These are phyloP conservation scores for Globisporangium middletonii DNA, from an alignment of 352 stramenopile species.

Conservation along the genomic window DNA sequence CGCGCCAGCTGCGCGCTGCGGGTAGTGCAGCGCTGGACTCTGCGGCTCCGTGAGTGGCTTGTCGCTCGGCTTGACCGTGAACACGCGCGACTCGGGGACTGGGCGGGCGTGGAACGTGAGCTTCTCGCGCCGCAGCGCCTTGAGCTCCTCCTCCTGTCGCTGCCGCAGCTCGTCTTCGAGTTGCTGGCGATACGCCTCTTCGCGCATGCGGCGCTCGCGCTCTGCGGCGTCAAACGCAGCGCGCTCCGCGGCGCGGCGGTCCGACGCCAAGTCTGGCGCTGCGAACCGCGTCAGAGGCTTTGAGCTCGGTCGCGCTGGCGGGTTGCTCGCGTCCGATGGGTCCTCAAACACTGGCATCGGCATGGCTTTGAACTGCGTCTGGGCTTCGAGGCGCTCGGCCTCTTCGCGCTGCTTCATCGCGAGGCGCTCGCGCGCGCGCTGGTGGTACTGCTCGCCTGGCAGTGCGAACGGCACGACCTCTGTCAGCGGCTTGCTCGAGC, in stretches of 20 bases:
- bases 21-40: constrained; percentile 32
- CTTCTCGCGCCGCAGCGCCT: constrained; percentile 57
- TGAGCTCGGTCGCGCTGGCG: constrained; percentile 17
- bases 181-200: constrained; percentile 55
- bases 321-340: constrained; percentile 3
- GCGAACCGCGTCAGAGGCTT: constrained; percentile 38
- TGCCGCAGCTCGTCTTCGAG: constrained; percentile 43
- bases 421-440: constrained; percentile 53
- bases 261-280: constrained; percentile 53
- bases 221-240: constrained; percentile 65
- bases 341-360: constrained; percentile 55
- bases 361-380: constrained; percentile 49
- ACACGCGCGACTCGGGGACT: constrained; percentile 37
- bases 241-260: constrained; percentile 54
- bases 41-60: constrained; percentile 50
- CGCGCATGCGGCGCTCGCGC: constrained; percentile 51
- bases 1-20: neutral
- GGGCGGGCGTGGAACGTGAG: constrained; percentile 72
- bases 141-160: constrained; percentile 62
- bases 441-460: constrained; percentile 41
- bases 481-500: constrained; percentile 64
- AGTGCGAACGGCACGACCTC: constrained; percentile 64
- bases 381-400: constrained; percentile 34
- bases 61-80: constrained; percentile 39
- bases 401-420: constrained; percentile 54